These are phyloP conservation scores for Trametes pubescens DNA, from an alignment of 1,284 basidiomycete species.

Conservation along the genomic window DNA sequence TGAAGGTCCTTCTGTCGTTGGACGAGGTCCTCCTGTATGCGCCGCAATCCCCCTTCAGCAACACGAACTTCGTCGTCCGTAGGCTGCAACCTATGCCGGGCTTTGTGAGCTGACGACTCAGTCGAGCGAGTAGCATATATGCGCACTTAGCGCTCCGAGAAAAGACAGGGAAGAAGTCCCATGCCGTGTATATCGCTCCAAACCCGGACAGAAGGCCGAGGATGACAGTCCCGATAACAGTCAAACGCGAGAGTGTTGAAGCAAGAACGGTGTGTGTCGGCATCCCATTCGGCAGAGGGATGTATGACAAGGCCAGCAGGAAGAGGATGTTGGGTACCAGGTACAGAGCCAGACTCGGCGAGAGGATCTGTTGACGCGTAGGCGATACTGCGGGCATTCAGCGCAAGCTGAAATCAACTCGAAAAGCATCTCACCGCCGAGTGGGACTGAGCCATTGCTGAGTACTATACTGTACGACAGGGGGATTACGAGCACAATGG, in stretches of 20 bases:
- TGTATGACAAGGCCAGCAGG: constrained; percentile 65
- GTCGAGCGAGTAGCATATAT: constrained; percentile 3
- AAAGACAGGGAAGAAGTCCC: constrained; percentile 53
- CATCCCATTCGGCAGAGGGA: constrained; percentile 68
- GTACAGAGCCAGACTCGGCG: constrained; percentile 50
- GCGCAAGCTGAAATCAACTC: not conserved
- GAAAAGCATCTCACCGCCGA: constrained; percentile 23
- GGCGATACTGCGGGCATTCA: constrained; percentile 35
- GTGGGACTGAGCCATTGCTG: constrained; percentile 45
- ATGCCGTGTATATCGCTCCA: constrained; percentile 73
- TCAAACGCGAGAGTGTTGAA: constrained; percentile 64
- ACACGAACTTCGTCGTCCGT: constrained; percentile 58
- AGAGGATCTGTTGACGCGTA: constrained; percentile 41
- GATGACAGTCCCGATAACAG: constrained; percentile 76
- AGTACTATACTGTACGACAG: constrained; percentile 66
- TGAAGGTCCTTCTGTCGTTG: constrained; percentile 49
- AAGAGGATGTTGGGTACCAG: constrained; percentile 62
- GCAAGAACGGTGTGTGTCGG: constrained; percentile 52
- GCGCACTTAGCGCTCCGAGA: constrained; percentile 35
- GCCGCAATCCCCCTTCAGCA: constrained; percentile 59
- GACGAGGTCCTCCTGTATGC: constrained; percentile 58
- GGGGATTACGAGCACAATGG: constrained; percentile 69
- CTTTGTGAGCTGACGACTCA: not conserved
- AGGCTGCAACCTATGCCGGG: constrained; percentile 44
- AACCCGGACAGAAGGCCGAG: constrained; percentile 79